Conservation (phyloP, 1,284 basidiomycete genomes). For the Moniliophthora roreri region DNA sequence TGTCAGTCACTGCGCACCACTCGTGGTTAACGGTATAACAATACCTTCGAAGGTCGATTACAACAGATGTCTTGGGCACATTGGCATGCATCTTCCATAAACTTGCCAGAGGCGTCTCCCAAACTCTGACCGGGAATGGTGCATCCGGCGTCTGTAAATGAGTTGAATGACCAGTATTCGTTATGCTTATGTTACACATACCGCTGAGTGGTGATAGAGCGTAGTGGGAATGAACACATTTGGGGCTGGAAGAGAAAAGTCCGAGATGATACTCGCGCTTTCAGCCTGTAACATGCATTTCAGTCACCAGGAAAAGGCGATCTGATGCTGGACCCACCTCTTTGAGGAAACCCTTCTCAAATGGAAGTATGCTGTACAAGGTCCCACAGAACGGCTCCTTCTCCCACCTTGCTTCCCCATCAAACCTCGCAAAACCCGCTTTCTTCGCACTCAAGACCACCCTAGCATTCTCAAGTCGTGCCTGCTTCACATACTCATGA, state of each 20-base stretch:
- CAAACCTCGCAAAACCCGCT: slow-evolving; percentile 18
- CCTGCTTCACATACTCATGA: slow-evolving; percentile 34
- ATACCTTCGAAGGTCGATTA: slow-evolving; percentile 2
- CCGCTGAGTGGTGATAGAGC: slow-evolving; percentile 50
- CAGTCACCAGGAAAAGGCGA: slow-evolving; percentile 1
- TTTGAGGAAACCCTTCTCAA: slow-evolving; percentile 40
- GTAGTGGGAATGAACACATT: slow-evolving; percentile 60
- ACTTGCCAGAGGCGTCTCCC: not conserved
- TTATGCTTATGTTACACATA: slow-evolving; percentile 40
- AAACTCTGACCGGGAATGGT: slow-evolving; percentile 18
- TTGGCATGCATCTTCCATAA: not conserved
- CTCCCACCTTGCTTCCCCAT: slow-evolving; percentile 38
- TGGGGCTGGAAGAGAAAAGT: slow-evolving; percentile 37
- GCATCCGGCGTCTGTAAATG: slow-evolving; percentile 19
- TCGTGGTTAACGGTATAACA: too few relatives aligned
- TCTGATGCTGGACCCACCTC: slow-evolving; percentile 28
- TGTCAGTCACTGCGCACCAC: not conserved
- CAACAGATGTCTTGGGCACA: slow-evolving; percentile 1
- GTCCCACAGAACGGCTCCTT: slow-evolving; percentile 55
- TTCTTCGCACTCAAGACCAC: slow-evolving; percentile 43
- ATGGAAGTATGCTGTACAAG: slow-evolving; percentile 43
- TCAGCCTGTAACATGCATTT: slow-evolving; percentile 27
- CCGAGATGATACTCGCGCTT: slow-evolving; percentile 1
- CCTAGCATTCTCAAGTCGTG: slow-evolving; percentile 39
- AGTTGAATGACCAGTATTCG: slow-evolving; percentile 35